Base-by-base conservation (phyloP, 2,329 filamentous ascomycete genomes). In the Diplodia sapinea region DNA sequence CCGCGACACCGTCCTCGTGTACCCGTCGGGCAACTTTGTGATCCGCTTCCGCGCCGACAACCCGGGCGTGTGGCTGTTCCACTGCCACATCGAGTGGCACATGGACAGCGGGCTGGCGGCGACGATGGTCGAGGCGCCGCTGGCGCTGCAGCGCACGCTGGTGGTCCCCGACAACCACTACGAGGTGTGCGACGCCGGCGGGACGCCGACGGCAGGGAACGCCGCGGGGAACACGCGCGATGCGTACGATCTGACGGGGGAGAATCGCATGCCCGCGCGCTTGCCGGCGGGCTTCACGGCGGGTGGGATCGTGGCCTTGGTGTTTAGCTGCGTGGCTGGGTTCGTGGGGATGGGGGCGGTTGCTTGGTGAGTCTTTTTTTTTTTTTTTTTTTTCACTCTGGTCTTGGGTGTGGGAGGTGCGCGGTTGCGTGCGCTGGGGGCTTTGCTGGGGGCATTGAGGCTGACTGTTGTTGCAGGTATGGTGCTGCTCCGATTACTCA, bases 281-380 rank as follows among this genome's bases (percentile, higher is more conserved):
- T 74, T 94, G n/a, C 91, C 91, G 0, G 83, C 80, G 1, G 91
- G 91, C 0, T 93, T 94, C 75, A 92, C 89, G 0, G 77, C 88
- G 0, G 84, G 85, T 43, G 92, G 92, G 7, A 90, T 91, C 50
- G 85, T 93, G 1, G 92, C 92, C 12, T 79, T 95, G 71, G 88
- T 89, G 2, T 92, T 94, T 74, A 92, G 89, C 73, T 86, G 85
- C 70, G 70, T 93, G 4, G 85, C 85, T n/a, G 92, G 90, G 2
- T 81, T 93, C 57, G 72, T 92, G 7, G 92, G 92, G 8, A 82
- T 93, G 72, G 83, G 79, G 0, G 86, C 88, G 12, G 88, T 95
- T 66, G 84, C 83, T 1, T 88, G 89, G 83, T 94, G 91, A 51
- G 49, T 51, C 2, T 20, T 12, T 9, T 13, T 91, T 74, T 4